These are phyloP conservation scores for Auricularia cornea DNA, from an alignment of 768 basidiomycete genomes.

Conservation along the genomic window DNA sequence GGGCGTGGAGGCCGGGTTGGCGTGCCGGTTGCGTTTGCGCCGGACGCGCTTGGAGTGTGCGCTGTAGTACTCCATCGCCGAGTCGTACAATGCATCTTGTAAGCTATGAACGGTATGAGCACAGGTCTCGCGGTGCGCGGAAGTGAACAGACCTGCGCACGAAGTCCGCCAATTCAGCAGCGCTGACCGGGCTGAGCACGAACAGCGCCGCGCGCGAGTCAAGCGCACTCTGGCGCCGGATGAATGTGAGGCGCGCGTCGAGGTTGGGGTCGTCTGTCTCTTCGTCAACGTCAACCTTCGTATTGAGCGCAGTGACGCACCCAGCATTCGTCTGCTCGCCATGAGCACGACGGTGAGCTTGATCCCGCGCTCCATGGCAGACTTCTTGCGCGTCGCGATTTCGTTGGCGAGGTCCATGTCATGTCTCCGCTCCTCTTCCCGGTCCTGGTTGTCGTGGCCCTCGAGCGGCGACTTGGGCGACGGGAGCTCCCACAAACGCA, in stretches of 20 bases:
- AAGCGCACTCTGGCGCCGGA: conserved; percentile 79
- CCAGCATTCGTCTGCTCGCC: conserved; percentile 80
- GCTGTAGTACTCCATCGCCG: conserved; percentile 89
- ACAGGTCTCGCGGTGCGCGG: conserved; percentile 18
- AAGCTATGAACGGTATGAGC: conserved; percentile 38
- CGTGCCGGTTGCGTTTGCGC: conserved; percentile 78
- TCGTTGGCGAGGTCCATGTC: conserved; percentile 77
- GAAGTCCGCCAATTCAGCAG: conserved; percentile 82
- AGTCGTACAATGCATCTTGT: conserved; percentile 80
- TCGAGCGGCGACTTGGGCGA: conserved; percentile 39
- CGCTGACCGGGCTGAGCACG: conserved; percentile 86
- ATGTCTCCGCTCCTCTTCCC: conserved; percentile 57
- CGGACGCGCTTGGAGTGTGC: conserved; percentile 87
- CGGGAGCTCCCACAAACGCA: conserved; percentile 63
- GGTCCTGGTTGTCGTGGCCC: conserved; percentile 9
- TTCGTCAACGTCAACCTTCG: not conserved
- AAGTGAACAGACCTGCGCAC: conserved; percentile 46
- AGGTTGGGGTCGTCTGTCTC: conserved; percentile 70
- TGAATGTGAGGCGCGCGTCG: conserved; percentile 76
- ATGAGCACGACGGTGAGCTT: conserved; percentile 92
- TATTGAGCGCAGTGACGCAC: conserved; percentile 37
- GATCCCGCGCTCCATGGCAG: conserved; percentile 74
- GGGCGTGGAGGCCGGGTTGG: conserved; percentile 18
- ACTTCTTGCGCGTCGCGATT: conserved; percentile 71
- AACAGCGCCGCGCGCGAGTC: conserved; percentile 91